Percentiles rank a stretch among this genome's conserved stretches.
These are phyloP conservation scores for Cetradonia linearis DNA, from an alignment of 495 filamentous ascomycete genomes.

Conservation along the genomic window DNA sequence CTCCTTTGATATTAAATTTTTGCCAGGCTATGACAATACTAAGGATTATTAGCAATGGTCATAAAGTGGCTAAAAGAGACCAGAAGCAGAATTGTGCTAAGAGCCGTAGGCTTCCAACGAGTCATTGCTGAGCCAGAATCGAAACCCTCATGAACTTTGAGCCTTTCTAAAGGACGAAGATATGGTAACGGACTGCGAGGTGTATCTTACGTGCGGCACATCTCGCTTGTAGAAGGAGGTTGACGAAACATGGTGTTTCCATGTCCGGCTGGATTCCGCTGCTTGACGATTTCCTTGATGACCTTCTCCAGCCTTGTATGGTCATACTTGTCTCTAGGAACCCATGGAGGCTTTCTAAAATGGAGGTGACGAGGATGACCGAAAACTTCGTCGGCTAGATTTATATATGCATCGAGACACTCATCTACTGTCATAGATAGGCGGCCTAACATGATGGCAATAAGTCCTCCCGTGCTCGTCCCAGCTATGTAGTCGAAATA, in stretches of 20 bases:
- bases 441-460: conserved; percentile 19
- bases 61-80: too few relatives aligned
- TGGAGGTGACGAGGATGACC: conserved; percentile 26
- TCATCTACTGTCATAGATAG: conserved; percentile 30
- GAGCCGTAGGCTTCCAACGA: neutral
- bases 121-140: neutral
- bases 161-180: neutral
- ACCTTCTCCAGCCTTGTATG: conserved; percentile 3
- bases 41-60: neutral
- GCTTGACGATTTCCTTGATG: conserved; percentile 11
- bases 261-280: neutral
- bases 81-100: too few relatives aligned
- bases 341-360: conserved; percentile 6
- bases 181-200: neutral
- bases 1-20: neutral
- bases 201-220: conserved; percentile 17
- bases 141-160: too few relatives aligned
- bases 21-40: conserved; percentile 17
- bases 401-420: conserved; percentile 28
- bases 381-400: conserved; percentile 28
- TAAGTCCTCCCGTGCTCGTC: conserved; percentile 32
- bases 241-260: neutral
- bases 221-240: neutral
- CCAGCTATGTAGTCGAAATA: conserved; percentile 35
- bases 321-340: conserved; percentile 15